Evolutionary conservation across 495 filamentous ascomycete species (phyloP).

Genomic region (Penicillium goetzii): DNA sequence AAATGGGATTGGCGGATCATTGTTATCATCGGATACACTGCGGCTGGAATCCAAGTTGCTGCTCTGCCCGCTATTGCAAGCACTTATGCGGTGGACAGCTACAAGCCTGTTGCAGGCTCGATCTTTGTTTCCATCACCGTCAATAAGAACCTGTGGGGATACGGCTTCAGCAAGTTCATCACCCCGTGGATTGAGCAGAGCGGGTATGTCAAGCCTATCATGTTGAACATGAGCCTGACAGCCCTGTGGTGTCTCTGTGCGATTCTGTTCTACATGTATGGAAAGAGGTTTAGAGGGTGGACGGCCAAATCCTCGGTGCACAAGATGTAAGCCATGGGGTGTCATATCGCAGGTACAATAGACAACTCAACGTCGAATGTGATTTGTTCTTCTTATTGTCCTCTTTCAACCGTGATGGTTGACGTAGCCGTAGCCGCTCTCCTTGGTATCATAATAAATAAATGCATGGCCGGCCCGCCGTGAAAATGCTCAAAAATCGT

Average conservation of each 20-base stretch:
- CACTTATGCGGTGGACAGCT: constrained; percentile 63
- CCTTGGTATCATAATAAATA: constrained; percentile 28
- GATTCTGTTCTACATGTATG: constrained; percentile 59
- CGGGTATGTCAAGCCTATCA: constrained; percentile 51
- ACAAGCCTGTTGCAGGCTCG: constrained; percentile 62
- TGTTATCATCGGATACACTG: constrained; percentile 57
- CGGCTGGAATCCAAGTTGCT: constrained; percentile 60
- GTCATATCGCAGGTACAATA: not conserved
- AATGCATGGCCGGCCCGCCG: constrained; percentile 12
- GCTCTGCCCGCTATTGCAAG: constrained; percentile 56
- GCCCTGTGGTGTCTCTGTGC: constrained; percentile 58
- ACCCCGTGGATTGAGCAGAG: constrained; percentile 41
- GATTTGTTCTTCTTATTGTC: not conserved
- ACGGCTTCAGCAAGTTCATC: constrained; percentile 54
- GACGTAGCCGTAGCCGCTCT: constrained; percentile 10
- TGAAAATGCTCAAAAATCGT: constrained; percentile 38
- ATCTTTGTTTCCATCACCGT: constrained; percentile 65
- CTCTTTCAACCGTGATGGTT: not conserved
- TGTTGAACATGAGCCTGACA: constrained; percentile 58
- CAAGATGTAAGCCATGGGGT: constrained; percentile 41
- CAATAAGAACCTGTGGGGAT: constrained; percentile 63
- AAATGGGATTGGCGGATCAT: constrained; percentile 59
- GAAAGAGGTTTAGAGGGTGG: constrained; percentile 60
- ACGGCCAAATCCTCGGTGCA: constrained; percentile 59
- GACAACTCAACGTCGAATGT: not conserved